Conservation (phyloP, 768 basidiomycete species). For the Multifurca ochricompacta region DNA sequence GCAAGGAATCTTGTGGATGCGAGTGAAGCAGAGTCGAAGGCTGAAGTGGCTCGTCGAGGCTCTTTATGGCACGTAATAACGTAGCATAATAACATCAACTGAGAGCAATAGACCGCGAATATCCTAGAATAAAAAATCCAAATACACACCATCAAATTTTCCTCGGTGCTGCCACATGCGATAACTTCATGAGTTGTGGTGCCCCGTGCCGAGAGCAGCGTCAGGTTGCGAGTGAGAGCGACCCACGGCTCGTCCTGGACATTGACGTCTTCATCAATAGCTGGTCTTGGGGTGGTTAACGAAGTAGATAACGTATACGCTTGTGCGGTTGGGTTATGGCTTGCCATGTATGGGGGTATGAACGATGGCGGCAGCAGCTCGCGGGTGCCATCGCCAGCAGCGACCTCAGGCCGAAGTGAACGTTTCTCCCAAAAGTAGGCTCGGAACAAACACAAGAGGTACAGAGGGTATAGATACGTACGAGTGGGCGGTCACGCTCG, state of each 20-base stretch:
- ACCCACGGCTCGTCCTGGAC: constrained; percentile 60
- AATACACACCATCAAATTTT: constrained; percentile 34
- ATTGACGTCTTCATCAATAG: constrained; percentile 16
- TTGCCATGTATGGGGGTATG: constrained; percentile 15
- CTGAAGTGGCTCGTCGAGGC: constrained; percentile 9
- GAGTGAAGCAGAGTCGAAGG: constrained; percentile 13
- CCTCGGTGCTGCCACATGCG: constrained; percentile 28
- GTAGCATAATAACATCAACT: neutral
- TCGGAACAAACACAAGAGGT: neutral
- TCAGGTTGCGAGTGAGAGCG: constrained; percentile 54
- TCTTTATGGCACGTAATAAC: constrained; percentile 10
- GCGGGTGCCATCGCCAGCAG: constrained; percentile 25
- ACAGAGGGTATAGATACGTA: constrained; percentile 27
- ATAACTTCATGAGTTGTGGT: neutral
- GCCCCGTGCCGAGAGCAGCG: constrained; percentile 31
- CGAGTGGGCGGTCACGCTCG: constrained; percentile 46
- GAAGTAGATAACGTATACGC: neutral
- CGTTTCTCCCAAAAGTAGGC: constrained; percentile 45
- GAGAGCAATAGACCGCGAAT: neutral
- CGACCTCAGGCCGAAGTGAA: constrained; percentile 30
- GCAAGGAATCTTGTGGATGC: constrained; percentile 3
- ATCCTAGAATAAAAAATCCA: neutral
- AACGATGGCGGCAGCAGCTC: constrained; percentile 9
- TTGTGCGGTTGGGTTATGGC: constrained; percentile 25
- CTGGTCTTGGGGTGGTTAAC: neutral